Evolutionary conservation across 371 early-diverging fungal species (phyloP).

Genomic region (Actinomucor elegans): DNA sequence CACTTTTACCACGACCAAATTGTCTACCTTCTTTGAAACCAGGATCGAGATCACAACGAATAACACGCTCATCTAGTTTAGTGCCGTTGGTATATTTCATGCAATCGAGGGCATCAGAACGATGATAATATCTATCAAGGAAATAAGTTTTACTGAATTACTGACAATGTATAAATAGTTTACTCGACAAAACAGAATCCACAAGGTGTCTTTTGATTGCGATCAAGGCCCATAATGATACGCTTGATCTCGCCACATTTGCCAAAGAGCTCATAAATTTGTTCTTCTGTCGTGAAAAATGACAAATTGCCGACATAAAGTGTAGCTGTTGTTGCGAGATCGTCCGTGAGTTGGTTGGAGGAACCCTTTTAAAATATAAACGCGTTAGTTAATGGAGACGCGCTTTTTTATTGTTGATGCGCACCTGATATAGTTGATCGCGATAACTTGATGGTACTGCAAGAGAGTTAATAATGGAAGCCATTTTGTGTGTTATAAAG

Average conservation of each 20-base stretch:
- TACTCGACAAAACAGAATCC: constrained; percentile 99
- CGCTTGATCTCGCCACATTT: constrained; percentile 96
- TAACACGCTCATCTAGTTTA: constrained; percentile 92
- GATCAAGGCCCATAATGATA: constrained; percentile 98
- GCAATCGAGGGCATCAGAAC: constrained; percentile 84
- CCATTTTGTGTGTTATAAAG: constrained; percentile 31
- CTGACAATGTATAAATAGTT: constrained; percentile 17
- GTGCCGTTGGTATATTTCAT: constrained; percentile 94
- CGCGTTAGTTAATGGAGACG: not conserved
- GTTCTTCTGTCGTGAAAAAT: constrained; percentile 98
- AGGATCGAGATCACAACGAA: constrained; percentile 96
- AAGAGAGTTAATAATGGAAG: constrained; percentile 77
- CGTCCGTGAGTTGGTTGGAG: constrained; percentile 64
- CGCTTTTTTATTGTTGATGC: not conserved
- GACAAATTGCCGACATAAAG: constrained; percentile 98
- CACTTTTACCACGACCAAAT: constrained; percentile 94
- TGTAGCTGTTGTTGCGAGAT: constrained; percentile 75
- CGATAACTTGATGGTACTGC: constrained; percentile 85
- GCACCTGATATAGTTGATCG: constrained; percentile 79
- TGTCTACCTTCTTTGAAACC: constrained; percentile 97
- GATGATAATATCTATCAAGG: constrained; percentile 79
- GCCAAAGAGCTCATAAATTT: constrained; percentile 94
- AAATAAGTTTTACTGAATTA: not conserved
- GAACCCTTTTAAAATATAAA: constrained; percentile 55
- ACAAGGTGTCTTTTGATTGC: constrained; percentile 93